Conservation (phyloP, 1,284 basidiomycete genomes). For the Phylloboletellus chloephorus region DNA sequence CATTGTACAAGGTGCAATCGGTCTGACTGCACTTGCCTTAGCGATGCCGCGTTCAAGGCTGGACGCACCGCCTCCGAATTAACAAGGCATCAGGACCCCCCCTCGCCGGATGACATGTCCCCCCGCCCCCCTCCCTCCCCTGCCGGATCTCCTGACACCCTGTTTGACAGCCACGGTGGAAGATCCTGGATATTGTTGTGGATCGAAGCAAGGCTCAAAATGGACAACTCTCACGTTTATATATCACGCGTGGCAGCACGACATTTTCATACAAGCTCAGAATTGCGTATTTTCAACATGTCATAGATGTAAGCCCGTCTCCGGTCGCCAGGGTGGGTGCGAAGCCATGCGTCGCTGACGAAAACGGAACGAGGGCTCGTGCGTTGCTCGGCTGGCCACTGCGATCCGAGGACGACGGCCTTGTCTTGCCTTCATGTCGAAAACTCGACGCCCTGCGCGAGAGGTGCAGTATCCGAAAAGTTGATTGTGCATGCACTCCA, state of each 20-base stretch:
- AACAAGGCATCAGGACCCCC: conserved; percentile 31
- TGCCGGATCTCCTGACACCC: conserved; percentile 31
- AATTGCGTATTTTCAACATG: conserved; percentile 13
- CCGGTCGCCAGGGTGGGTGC: conserved; percentile 26
- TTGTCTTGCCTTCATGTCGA: conserved; percentile 33
- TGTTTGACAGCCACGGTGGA: conserved; percentile 29
- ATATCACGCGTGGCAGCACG: conserved; percentile 30
- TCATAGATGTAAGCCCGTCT: conserved; percentile 8
- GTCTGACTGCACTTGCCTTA: conserved; percentile 25
- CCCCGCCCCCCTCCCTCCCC: conserved; percentile 24
- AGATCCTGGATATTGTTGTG: conserved; percentile 35
- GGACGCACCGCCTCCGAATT: conserved; percentile 26
- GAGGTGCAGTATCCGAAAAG: conserved; percentile 81
- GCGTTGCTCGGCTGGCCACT: conserved; percentile 13
- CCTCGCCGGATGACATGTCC: conserved; percentile 32
- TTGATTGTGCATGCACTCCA: conserved; percentile 92
- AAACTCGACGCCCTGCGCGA: conserved; percentile 92
- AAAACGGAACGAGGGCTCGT: conserved; percentile 3
- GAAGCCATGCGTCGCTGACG: conserved; percentile 17
- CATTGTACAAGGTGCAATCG: conserved; percentile 27
- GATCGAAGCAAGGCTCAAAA: conserved; percentile 23
- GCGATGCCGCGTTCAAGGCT: conserved; percentile 36
- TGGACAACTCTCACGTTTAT: conserved; percentile 31
- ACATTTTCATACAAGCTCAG: conserved; percentile 17
- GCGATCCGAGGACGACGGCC: background rate